Conservation (phyloP, 2,329 filamentous ascomycete species). For the Cladosporium phlei region DNA sequence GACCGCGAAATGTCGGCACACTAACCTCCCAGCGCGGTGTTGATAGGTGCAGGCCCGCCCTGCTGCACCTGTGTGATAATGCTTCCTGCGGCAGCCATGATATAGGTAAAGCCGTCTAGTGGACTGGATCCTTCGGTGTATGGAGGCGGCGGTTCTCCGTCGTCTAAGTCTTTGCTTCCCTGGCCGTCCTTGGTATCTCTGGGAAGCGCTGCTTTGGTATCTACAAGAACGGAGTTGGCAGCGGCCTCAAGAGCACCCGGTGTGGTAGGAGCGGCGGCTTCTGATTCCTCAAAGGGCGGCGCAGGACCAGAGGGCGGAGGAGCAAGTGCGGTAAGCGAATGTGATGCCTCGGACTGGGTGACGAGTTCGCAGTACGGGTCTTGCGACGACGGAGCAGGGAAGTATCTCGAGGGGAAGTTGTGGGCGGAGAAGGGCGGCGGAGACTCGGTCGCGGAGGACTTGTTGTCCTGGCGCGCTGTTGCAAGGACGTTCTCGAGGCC, state of each 20-base stretch:
- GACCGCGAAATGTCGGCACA: background rate
- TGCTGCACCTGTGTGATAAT: conserved; percentile 99
- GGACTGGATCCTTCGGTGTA: conserved; percentile 95
- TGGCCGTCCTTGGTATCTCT: conserved; percentile 72
- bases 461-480: conserved; percentile 12
- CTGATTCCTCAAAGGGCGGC: conserved; percentile 42
- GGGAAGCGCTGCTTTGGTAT: conserved; percentile 82
- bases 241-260: conserved; percentile 33
- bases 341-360: conserved; percentile 28
- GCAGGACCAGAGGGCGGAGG: conserved; percentile 35
- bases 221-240: conserved; percentile 54
- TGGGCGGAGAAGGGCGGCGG: conserved; percentile 63
- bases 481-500: conserved; percentile 19
- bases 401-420: conserved; percentile 59
- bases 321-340: conserved; percentile 47
- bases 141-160: conserved; percentile 88
- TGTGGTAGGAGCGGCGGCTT: conserved; percentile 30
- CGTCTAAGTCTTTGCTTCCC: conserved; percentile 66
- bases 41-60: conserved; percentile 76
- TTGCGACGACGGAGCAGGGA: conserved; percentile 44
- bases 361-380: conserved; percentile 44
- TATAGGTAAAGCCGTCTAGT: conserved; percentile 85
- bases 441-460: conserved; percentile 45
- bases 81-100: conserved; percentile 98
- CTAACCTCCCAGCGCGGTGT: conserved; percentile 71